Percentiles rank a stretch among this genome's conserved stretches.
phyloP scores from a whole-genome alignment of 106 monocot genomes.

The Allium fistulosum region DNA sequence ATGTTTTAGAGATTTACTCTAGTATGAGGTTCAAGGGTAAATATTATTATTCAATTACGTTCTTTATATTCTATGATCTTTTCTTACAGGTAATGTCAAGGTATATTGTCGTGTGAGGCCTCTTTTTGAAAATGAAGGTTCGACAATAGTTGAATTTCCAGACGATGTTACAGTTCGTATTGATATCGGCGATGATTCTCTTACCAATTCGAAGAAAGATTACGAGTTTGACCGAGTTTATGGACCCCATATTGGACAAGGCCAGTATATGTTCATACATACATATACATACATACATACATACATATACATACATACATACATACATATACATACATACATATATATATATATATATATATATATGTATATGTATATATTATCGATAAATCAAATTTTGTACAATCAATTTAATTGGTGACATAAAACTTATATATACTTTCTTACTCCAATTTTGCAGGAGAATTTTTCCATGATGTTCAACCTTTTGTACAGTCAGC shows the following conservation, averaged over 20 bases:
- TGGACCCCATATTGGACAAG: constrained; percentile 98
- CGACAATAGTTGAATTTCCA: constrained; percentile 82
- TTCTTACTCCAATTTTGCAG: constrained; percentile 25
- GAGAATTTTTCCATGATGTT: constrained; percentile 80
- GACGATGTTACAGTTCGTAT: constrained; percentile 84
- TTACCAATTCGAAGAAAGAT: constrained; percentile 77
- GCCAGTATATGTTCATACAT: constrained; percentile 14
- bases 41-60: not conserved
- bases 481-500: constrained; percentile 91
- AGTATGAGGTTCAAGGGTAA: no score
- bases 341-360: no score
- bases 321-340: no score
- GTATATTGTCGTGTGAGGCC: constrained; percentile 90
- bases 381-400: no score
- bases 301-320: no score
- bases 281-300: no score
- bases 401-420: no score
- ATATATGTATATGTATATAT: no score
- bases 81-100: constrained; percentile 76
- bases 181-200: constrained; percentile 73
- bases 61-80: not conserved
- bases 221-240: constrained; percentile 97
- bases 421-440: no score
- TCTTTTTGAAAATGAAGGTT: constrained; percentile 87
- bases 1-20: no score